Conservation (phyloP, 2,329 filamentous ascomycete species). For the Lithohypha guttulata region DNA sequence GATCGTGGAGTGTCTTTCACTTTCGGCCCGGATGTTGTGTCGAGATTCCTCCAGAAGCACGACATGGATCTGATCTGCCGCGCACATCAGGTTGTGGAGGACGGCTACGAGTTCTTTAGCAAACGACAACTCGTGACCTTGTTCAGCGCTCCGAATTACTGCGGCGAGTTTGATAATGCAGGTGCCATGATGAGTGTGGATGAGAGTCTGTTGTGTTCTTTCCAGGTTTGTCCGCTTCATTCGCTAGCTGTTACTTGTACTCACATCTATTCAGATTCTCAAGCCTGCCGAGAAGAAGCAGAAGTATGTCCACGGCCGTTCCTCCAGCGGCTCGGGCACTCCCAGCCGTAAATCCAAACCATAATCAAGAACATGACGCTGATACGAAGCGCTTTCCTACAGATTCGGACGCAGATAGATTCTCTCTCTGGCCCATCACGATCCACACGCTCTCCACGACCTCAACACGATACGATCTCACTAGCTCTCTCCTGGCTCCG, state of each 20-base stretch:
- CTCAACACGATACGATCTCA: not conserved
- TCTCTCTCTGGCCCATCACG: not conserved
- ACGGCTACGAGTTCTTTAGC: constrained; percentile 99
- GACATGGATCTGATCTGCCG: constrained; percentile 99
- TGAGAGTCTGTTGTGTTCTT: constrained; percentile 94
- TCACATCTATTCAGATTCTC: constrained; percentile 57
- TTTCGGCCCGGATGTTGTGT: constrained; percentile 94
- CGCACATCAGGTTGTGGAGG: constrained; percentile 96
- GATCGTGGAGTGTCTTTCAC: constrained; percentile 98
- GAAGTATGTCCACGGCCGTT: constrained; percentile 87
- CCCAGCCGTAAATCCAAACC: constrained; percentile 61
- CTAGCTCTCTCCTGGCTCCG: not conserved
- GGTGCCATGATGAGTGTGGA: constrained; percentile 99
- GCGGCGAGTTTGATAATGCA: constrained; percentile 97
- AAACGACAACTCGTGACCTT: constrained; percentile 95
- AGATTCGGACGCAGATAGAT: constrained; percentile 92
- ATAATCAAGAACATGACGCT: constrained; percentile 37
- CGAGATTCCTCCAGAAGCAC: constrained; percentile 94
- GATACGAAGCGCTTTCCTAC: constrained; percentile 60
- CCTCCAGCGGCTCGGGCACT: constrained; percentile 59
- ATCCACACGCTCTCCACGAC: not conserved
- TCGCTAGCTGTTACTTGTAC: not conserved
- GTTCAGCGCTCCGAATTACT: constrained; percentile 98
- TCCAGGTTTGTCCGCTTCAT: constrained; percentile 58
- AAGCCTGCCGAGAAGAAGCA: constrained; percentile 99